These are phyloP conservation scores for Cadophora sp. DNA, from an alignment of 2,329 filamentous ascomycete species.

Conservation along the genomic window DNA sequence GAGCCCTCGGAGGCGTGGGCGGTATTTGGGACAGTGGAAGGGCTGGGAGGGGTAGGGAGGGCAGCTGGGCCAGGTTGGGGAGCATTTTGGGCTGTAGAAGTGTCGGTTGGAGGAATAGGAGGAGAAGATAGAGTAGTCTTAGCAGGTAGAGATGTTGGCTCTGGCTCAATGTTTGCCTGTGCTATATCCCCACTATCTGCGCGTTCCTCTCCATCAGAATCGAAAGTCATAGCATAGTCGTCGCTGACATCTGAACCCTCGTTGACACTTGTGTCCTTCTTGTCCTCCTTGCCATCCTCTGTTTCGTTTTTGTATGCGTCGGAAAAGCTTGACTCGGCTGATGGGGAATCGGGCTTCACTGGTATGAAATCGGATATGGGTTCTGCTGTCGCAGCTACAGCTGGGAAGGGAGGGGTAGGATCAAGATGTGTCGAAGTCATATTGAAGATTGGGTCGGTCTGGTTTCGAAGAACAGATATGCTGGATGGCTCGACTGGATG, in stretches of 20 bases:
- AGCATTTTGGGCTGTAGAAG: constrained; percentile 20
- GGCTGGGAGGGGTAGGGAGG: constrained; percentile 29
- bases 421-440: constrained; percentile 66
- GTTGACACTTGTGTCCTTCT: constrained; percentile 28
- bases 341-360: constrained; percentile 32
- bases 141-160: constrained; percentile 36
- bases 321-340: constrained; percentile 43
- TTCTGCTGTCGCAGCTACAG: constrained; percentile 30
- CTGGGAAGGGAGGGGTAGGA: constrained; percentile 37
- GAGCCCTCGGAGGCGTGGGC: constrained; percentile 17
- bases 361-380: constrained; percentile 21
- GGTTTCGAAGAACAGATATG: constrained; percentile 73
- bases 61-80: constrained; percentile 29
- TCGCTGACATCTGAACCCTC: constrained; percentile 42
- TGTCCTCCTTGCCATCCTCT: constrained; percentile 29
- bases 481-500: constrained; percentile 72
- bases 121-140: constrained; percentile 31
- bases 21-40: constrained; percentile 15
- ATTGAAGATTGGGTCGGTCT: constrained; percentile 76
- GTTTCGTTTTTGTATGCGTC: constrained; percentile 45
- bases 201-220: constrained; percentile 44
- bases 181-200: constrained; percentile 44
- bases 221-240: constrained; percentile 48
- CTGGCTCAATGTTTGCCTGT: constrained; percentile 41
- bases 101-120: constrained; percentile 25